phyloP scores from a whole-genome alignment of 2,329 filamentous ascomycete species.

The Sclerotinia trifoliorum region DNA sequence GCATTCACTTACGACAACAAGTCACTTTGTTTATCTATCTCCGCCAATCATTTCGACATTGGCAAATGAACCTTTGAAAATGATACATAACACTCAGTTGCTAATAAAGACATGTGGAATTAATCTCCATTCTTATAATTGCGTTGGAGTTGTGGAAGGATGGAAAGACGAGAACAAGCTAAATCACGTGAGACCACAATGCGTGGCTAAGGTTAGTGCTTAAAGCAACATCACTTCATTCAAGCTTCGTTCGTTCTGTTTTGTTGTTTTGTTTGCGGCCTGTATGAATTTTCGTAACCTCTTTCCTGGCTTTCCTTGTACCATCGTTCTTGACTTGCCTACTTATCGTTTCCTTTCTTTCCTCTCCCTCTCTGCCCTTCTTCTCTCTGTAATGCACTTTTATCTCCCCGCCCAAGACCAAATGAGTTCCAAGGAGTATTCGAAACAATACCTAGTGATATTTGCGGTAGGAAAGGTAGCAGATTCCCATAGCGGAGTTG shows the following conservation, averaged over 20 bases:
- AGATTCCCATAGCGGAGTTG: neutral
- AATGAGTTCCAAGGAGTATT: neutral
- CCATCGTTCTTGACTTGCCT: too few species aligned
- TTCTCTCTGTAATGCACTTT: too few species aligned
- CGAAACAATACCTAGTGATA: neutral
- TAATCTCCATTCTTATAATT: neutral
- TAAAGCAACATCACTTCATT: constrained; percentile 14
- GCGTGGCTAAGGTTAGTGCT: neutral
- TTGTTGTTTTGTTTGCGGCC: neutral
- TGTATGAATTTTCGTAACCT: neutral
- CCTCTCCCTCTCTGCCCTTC: too few species aligned
- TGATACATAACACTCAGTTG: too few species aligned
- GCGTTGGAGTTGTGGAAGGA: neutral
- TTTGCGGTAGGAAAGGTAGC: too few species aligned
- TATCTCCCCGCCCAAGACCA: neutral
- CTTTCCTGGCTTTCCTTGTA: neutral
- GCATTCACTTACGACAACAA: neutral
- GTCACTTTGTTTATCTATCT: neutral
- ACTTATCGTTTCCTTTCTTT: too few species aligned
- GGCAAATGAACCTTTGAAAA: neutral
- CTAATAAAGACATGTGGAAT: neutral
- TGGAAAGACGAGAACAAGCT: neutral
- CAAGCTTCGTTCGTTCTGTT: constrained; percentile 1
- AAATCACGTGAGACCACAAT: neutral
- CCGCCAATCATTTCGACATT: neutral